Conservation (phyloP, 805 yeast species). For the Kuraishia floccosa region DNA sequence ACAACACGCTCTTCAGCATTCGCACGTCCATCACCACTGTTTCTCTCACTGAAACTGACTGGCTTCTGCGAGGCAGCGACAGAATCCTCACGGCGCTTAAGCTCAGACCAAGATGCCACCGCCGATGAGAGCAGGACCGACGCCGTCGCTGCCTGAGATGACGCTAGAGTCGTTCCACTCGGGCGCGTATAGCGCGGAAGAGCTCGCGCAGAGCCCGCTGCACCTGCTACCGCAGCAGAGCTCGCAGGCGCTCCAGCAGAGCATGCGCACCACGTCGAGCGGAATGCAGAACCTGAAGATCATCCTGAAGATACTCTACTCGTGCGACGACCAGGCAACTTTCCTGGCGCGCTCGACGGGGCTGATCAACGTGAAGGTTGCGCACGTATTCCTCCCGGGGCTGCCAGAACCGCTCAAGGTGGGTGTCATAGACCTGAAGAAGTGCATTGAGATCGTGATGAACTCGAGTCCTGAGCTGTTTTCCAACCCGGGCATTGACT, state of each 20-base stretch:
- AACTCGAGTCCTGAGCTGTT: constrained; percentile 37
- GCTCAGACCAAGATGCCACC: too few species aligned
- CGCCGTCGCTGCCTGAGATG: constrained; percentile 3
- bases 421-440: constrained; percentile 29
- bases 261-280: too few species aligned
- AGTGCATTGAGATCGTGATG: constrained; percentile 30
- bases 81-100: too few species aligned
- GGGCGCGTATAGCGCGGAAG: not conserved
- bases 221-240: not conserved
- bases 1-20: too few species aligned
- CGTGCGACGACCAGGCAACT: constrained; percentile 28
- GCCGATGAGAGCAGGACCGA: too few species aligned
- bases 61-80: too few species aligned
- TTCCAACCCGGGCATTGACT: constrained; percentile 23
- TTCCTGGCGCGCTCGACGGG: constrained; percentile 27
- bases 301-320: constrained; percentile 25
- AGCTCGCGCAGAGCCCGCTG: too few species aligned
- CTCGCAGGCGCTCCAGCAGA: not conserved
- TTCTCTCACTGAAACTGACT: too few species aligned
- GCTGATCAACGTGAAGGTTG: constrained; percentile 25
- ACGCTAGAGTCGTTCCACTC: constrained; percentile 1
- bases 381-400: constrained; percentile 23
- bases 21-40: too few species aligned
- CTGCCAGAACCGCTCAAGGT: constrained; percentile 28
- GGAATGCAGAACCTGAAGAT: too few species aligned